Evolutionary conservation across 306 rosid genomes (phyloP), one percentile per base, ranked within the genome.

Genomic region (Trifolium pratense): DNA sequence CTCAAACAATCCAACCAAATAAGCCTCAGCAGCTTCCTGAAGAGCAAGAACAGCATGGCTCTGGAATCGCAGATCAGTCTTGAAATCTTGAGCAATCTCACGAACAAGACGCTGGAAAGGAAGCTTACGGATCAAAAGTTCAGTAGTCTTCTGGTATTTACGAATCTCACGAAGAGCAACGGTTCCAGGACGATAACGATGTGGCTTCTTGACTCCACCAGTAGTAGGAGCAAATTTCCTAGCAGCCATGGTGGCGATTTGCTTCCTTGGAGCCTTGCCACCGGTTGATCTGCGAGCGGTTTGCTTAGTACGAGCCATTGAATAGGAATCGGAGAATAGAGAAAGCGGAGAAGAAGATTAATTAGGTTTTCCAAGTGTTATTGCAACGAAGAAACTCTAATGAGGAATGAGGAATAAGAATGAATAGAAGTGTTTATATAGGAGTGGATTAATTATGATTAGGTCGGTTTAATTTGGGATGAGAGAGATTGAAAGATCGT

Each of bases 101-200:
- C 85, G 81, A 59, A 81, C 85, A 9, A 81, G 85, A 66, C 85
- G 81, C 75, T 80, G 64, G 67, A 89, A 89, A 0, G 91, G 95
- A 8, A 89, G 78, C 80, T 89, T 89, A 6, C 95, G 86, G 82
- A 89, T 90, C 84, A 90, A 43, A 11, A 90, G 92, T 72, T 90
- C 96, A 0, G 96, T 90, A 55, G 92, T 90, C 89, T 90, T 90
- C 63, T 87, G 96, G 74, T 87, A 90, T 17, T 90, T 90, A 1
- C 92, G 90, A n/a, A 90, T 90, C 71, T 90, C 96, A 82, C 92
- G 96, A 6, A 89, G 87, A 0, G 96, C 96, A 9, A 89, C 92
- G 3, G 96, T 89, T 80, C 92, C 90, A 0, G 92, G 96, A 0
- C 96, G 91, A 59, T 87, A 89, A 4, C 90, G 86, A 4, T 89